Conservation (phyloP, 768 basidiomycete genomes). For the Pholiota microspora region DNA sequence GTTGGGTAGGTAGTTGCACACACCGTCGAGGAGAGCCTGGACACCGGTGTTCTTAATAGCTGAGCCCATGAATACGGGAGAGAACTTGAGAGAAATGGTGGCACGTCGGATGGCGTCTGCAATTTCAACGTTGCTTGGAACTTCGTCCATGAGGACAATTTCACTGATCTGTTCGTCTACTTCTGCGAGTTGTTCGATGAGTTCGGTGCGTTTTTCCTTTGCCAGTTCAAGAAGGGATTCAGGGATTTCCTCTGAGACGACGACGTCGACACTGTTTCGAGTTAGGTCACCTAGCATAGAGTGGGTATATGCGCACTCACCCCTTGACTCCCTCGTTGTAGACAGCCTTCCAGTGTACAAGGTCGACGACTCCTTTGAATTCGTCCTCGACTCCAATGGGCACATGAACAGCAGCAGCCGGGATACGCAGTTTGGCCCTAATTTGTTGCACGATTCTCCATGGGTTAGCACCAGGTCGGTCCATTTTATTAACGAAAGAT, state of each 20-base stretch:
- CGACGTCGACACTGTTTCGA: conserved; percentile 65
- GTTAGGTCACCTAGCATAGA: conserved; percentile 1
- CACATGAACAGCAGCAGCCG: conserved; percentile 93
- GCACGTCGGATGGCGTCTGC: conserved; percentile 85
- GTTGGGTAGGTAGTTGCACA: conserved; percentile 92
- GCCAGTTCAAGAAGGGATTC: conserved; percentile 70
- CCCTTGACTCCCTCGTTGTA: conserved; percentile 96
- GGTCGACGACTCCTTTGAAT: conserved; percentile 88
- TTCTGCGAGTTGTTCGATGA: conserved; percentile 94
- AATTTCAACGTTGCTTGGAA: conserved; percentile 71
- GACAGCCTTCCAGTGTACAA: conserved; percentile 91
- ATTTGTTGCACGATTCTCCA: conserved; percentile 94
- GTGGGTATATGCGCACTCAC: conserved; percentile 39
- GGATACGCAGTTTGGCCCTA: conserved; percentile 84
- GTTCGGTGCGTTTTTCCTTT: conserved; percentile 80
- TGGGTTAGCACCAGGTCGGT: conserved; percentile 95
- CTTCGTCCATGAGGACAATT: conserved; percentile 81
- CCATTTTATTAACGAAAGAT: conserved; percentile 98
- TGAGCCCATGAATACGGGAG: conserved; percentile 95
- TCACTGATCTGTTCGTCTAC: conserved; percentile 96
- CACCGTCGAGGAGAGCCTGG: conserved; percentile 91
- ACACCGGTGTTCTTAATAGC: conserved; percentile 97
- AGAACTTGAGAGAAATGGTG: conserved; percentile 86
- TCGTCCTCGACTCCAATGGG: conserved; percentile 91
- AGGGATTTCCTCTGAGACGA: conserved; percentile 88